Conservation (phyloP, 305 asterid species). For the Solanum aculeatissimum region DNA sequence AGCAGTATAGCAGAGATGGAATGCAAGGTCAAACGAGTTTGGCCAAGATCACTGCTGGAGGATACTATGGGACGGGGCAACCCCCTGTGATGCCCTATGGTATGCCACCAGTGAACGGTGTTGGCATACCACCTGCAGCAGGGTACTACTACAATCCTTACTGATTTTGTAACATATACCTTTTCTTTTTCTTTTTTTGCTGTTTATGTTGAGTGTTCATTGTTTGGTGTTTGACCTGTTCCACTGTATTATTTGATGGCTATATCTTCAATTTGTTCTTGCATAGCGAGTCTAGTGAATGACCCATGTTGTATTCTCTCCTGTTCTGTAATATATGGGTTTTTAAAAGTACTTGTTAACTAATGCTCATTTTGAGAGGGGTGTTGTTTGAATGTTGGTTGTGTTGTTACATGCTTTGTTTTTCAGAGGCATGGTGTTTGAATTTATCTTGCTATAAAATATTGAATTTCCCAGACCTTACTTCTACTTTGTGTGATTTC, state of each 20-base stretch:
- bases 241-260: slow-evolving; percentile 28
- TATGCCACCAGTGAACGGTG: slow-evolving; percentile 60
- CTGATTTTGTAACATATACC: slow-evolving; percentile 22
- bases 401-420: not conserved
- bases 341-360: slow-evolving; percentile 8
- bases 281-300: slow-evolving; percentile 17
- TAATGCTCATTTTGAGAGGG: slow-evolving; percentile 1
- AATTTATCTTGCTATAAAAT: not conserved
- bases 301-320: slow-evolving; percentile 17
- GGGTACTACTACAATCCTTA: slow-evolving; percentile 40
- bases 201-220: not conserved
- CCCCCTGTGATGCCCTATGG: slow-evolving; percentile 53
- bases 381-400: not conserved
- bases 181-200: not conserved
- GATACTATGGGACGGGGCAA: slow-evolving; percentile 30
- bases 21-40: slow-evolving; percentile 76
- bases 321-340: slow-evolving; percentile 19
- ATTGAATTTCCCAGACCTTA: not conserved
- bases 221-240: not conserved
- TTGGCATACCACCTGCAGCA: slow-evolving; percentile 46
- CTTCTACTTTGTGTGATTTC: no score
- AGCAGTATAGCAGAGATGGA: slow-evolving; percentile 62
- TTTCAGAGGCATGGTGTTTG: not conserved
- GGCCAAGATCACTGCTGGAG: slow-evolving; percentile 37
- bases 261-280: slow-evolving; percentile 25